Evolutionary conservation across 305 asterid genomes (phyloP), one percentile per base, ranked within the genome.

Genomic region (Fraxinus latifolia): DNA sequence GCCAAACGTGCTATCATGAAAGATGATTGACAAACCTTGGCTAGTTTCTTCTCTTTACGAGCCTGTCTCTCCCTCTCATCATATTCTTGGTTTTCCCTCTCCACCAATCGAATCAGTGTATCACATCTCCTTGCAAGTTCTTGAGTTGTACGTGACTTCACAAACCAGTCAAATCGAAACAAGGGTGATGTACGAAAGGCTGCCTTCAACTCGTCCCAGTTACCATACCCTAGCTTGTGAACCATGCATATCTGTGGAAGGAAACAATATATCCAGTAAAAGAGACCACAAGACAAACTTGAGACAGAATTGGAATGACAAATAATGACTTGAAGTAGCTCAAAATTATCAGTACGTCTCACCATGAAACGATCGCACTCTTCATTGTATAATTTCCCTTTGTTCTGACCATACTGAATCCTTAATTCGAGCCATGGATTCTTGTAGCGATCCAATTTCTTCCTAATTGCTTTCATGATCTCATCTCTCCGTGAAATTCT

Each of bases 321-420:
- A 34, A 67, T 11, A 27, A 75, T 73, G 75, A 29, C 34, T 5
- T 80, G 6, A 7, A 32, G 34, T 71, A 31, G 67, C 5, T 15
- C 4, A 76, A 70, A 37, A 65, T n/a, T 3, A 60, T 60, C 78
- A 4, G 9, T 31, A 73, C 76, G 74, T 32, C 93, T 83, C 81
- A 96, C 99, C 99, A 96, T 96, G 91, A 90, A 96, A 14, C 98
- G 97, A 50, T 96, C 99, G 74, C 99, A 96, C 90, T 96, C 99
- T 90, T 96, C 99, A 83, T 96, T 96, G 88, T 94, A 96, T 85
- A 96, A 78, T 91, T 96, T 96, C 83, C 99, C 99, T 82, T 96
- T 96, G 93, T 96, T 96, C 92, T 96, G 99, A 80, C 99, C 99
- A 86, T 96, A 95, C 83, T 92, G 99, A 86, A 95, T 96, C 91